phyloP scores from a whole-genome alignment of 1,284 basidiomycete genomes.

The Ceratobasidium papillatum region DNA sequence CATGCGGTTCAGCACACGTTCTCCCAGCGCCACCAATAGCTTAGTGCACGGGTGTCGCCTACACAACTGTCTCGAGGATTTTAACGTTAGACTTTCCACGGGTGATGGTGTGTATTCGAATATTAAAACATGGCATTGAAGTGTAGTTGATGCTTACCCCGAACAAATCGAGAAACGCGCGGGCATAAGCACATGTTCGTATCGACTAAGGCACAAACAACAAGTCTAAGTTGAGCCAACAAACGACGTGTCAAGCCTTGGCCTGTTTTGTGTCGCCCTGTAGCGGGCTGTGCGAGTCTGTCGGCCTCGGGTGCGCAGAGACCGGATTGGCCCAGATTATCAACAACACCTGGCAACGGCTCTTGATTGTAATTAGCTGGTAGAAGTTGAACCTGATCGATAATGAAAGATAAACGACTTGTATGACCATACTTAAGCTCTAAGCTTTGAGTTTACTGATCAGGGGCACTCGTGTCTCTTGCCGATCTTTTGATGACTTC shows the following conservation, averaged over 20 bases:
- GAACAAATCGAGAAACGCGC: too few species aligned
- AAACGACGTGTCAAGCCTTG: neutral
- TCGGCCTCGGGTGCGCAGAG: too few species aligned
- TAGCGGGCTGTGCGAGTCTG: too few species aligned
- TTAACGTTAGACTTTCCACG: too few species aligned
- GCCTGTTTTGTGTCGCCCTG: too few species aligned
- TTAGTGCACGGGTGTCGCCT: neutral
- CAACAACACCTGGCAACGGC: neutral
- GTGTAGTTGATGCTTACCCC: too few species aligned
- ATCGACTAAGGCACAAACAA: too few species aligned
- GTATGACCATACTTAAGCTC: constrained; percentile 2
- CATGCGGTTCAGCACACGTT: neutral
- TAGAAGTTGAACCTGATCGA: neutral
- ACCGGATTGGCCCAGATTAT: neutral
- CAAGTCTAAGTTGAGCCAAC: neutral
- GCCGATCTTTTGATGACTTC: constrained; percentile 3
- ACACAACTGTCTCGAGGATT: neutral
- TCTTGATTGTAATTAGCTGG: neutral
- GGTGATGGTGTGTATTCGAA: too few species aligned
- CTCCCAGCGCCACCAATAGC: neutral
- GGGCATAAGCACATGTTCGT: too few species aligned
- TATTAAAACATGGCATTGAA: too few species aligned
- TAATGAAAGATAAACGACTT: neutral
- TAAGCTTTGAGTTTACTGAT: constrained; percentile 1
- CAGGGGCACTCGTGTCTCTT: neutral